Evolutionary conservation across 148 eudicot genomes (phyloP), one percentile per base, ranked within the genome.

Genomic region (Arbutus unedo): DNA sequence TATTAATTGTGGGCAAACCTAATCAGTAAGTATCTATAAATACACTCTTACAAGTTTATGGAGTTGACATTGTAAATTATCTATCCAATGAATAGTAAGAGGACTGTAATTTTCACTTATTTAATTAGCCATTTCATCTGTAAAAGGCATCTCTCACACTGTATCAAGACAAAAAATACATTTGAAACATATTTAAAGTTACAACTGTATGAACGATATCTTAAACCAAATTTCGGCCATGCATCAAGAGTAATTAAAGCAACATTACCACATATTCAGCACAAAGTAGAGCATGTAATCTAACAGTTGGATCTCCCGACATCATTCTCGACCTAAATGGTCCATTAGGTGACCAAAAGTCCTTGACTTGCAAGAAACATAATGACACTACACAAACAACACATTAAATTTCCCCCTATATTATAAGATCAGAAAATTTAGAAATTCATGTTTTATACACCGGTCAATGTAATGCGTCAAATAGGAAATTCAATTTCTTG

Each of bases 241-340:
- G n/a, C 78, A 51, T 76, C 38, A 31, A 1, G 38, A 31, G 43
- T 76, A 76, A 8, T 54, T 54, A 77, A 54, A 38, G 49, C 31
- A 54, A 25, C 21, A 0, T 77, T 54, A 31, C 79, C 66, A 66
- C 79, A 38, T 53, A 66, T 77, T 55, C 25, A 77, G 21, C 79
- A 77, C 62, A 55, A 13, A 77, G 66, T 77, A 77, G 66, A 77
- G 79, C 79, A 77, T 55, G 79, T 53, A 77, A 31, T 38, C 79
- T 77, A 15, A 64, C 79, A 23, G 79, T 77, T 38, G 66, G 79
- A 77, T 77, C 79, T n/a, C 54, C 79, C 59, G 54, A 15, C 3
- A 66, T 77, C 13, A 77, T 55, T 18, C 66, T 77, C 15, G 31
- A 54, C 43, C 79, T 77, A 54, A 13, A 55, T 53, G 11, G 14